Evolutionary conservation across 768 basidiomycete genomes (phyloP).

Genomic region (Porphyrellus cyaneotinctus): DNA sequence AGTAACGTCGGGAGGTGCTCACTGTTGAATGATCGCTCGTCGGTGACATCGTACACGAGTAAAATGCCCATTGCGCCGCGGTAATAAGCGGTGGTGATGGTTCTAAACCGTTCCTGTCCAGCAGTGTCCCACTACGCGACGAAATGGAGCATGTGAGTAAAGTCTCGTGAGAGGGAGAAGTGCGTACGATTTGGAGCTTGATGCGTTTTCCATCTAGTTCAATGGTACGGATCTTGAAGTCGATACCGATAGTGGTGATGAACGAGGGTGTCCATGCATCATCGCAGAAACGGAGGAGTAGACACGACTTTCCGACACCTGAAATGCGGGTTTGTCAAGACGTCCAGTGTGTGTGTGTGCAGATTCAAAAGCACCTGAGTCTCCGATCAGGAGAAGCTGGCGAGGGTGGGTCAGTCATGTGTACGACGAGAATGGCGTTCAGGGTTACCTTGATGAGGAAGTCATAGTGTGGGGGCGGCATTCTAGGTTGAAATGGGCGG

Average conservation of each 20-base stretch:
- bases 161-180: not conserved
- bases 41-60: constrained; percentile 97
- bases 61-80: constrained; percentile 98
- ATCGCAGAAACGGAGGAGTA: constrained; percentile 96
- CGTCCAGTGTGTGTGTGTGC: not conserved
- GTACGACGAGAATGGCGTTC: not conserved
- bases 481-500: constrained; percentile 28
- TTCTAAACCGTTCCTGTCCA: constrained; percentile 97
- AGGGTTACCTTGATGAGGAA: constrained; percentile 81
- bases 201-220: constrained; percentile 97
- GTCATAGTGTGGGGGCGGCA: constrained; percentile 95
- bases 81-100: constrained; percentile 99
- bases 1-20: constrained; percentile 34
- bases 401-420: not conserved
- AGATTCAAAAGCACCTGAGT: constrained; percentile 61
- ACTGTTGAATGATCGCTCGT: constrained; percentile 95
- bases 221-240: constrained; percentile 99
- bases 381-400: constrained; percentile 91
- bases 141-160: not conserved
- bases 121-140: constrained; percentile 95
- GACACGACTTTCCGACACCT: constrained; percentile 96
- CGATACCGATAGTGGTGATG: constrained; percentile 98
- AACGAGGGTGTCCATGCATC: constrained; percentile 99
- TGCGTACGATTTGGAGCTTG: constrained; percentile 94
- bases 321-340: constrained; percentile 15